Conservation (phyloP, 371 early-diverging fungal species). For the Syncephalastrum contaminatum region DNA sequence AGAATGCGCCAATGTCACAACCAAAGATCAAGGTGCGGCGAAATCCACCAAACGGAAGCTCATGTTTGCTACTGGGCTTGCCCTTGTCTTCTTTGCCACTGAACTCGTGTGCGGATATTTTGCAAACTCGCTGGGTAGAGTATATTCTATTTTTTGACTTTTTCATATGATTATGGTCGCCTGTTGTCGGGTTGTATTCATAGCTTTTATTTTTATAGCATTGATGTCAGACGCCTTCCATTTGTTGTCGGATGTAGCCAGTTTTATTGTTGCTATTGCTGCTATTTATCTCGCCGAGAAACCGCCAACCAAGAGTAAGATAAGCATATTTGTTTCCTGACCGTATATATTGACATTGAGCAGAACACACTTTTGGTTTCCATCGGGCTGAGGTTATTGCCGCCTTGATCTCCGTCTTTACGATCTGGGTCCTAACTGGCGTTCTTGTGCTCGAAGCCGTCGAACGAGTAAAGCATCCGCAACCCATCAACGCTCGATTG, state of each 20-base stretch:
- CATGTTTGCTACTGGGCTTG: conserved; percentile 55
- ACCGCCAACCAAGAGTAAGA: conserved; percentile 65
- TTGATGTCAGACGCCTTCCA: conserved; percentile 80
- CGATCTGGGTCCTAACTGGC: conserved; percentile 84
- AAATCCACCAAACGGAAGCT: conserved; percentile 44
- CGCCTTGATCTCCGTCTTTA: conserved; percentile 75
- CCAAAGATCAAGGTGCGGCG: conserved; percentile 23
- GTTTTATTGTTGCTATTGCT: conserved; percentile 72
- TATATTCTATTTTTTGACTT: no score
- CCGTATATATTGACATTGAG: conserved; percentile 6
- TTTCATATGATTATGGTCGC: no score
- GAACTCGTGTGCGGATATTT: conserved; percentile 72
- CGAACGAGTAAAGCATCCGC: conserved; percentile 71
- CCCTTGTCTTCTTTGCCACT: conserved; percentile 65
- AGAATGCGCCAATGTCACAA: conserved; percentile 34
- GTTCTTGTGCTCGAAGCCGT: conserved; percentile 76
- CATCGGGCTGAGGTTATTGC: conserved; percentile 88
- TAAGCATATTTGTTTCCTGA: neutral
- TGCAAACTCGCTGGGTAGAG: conserved; percentile 60
- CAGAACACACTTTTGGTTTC: conserved; percentile 80
- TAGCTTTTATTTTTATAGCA: conserved; percentile 39
- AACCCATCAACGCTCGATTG: conserved; percentile 70
- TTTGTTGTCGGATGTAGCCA: conserved; percentile 72
- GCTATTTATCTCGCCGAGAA: conserved; percentile 73
- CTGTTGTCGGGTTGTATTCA: no score